A percentile compares a stretch with the other conserved stretches of the same genome.
Evolutionary conservation across 2,329 filamentous ascomycete species (phyloP).

Genomic region (Aspergillus sp.): DNA sequence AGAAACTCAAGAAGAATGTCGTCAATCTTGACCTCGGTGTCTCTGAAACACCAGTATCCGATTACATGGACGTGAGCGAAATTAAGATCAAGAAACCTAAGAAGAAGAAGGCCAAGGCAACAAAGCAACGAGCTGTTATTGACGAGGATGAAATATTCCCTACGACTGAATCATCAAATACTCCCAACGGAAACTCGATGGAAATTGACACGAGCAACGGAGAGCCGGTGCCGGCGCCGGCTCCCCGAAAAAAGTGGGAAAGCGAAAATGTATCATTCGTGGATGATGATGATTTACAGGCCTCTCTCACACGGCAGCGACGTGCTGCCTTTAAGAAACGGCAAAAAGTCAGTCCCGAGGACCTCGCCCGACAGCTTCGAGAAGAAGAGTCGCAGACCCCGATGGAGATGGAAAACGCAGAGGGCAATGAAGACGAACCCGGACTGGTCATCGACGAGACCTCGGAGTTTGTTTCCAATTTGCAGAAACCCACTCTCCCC

Average conservation of each 20-base stretch:
- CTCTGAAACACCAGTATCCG: constrained; percentile 65
- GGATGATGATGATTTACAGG: constrained; percentile 90
- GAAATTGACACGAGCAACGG: constrained; percentile 63
- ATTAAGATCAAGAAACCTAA: constrained; percentile 94
- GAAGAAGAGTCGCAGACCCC: constrained; percentile 53
- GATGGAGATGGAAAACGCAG: constrained; percentile 57
- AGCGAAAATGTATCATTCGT: constrained; percentile 66
- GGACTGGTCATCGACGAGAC: constrained; percentile 94
- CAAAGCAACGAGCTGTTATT: constrained; percentile 59
- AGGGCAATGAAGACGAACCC: constrained; percentile 47
- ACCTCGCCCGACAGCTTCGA: constrained; percentile 73
- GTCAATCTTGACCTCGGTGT: constrained; percentile 69
- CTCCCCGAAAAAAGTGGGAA: constrained; percentile 56
- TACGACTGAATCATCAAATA: constrained; percentile 24
- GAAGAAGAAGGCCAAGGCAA: constrained; percentile 74
- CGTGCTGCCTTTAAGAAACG: constrained; percentile 84
- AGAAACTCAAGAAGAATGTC: constrained; percentile 61
- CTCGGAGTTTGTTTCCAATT: constrained; percentile 84
- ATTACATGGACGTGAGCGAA: constrained; percentile 81
- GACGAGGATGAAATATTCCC: constrained; percentile 57
- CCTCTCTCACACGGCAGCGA: constrained; percentile 76
- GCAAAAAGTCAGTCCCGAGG: constrained; percentile 79
- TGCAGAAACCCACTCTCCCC: constrained; percentile 62
- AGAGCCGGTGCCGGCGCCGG: constrained; percentile 25
- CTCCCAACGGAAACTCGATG: constrained; percentile 56